Base-by-base conservation (phyloP, 305 asterid genomes). In the Lippia alba region DNA sequence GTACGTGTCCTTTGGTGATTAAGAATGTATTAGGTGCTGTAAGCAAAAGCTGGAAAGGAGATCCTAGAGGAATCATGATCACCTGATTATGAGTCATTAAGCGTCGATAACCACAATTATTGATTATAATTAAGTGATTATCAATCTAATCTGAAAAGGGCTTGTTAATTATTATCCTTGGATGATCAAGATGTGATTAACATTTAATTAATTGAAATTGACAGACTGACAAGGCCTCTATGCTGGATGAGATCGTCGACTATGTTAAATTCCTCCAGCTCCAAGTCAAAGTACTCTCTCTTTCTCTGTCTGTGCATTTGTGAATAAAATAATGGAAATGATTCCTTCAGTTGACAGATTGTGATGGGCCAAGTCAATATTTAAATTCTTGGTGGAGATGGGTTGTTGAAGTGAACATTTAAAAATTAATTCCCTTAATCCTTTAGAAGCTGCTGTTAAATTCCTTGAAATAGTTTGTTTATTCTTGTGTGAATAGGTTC, bases 171-270 rank as follows among this genome's bases (percentile, higher is more conserved):
- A 19, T 62, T 61, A 56, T 20, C 30, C 53, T 40, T 73, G 56
- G 41, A 54, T 61, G 64, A 64, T 7, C 14, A 44, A 24, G 61
- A 69, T 76, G 68, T 18, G 64, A 65, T 45, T 67, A 70, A 65
- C 56, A 64, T 6, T 76, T 72, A 57, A 69, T 72, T 79, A 6
- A 60, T 72, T 85, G 81, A 84, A 64, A 82, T 88, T 88, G 88
- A 84, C 96, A 90, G 96, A 90, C 97, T 45, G 96, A 91, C 86
- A 91, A 91, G 78, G 97, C 96, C 61, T 91, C 97, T 68, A 91
- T 89, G 97, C 89, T 91, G 55, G 97, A 91, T 82, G 97, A 91
- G 84, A 91, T 91, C 82, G 86, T 91, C 80, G 96, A 89, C 86
- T 91, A 91, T 82, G 96, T 91, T 80, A 91, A 91, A 85, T 91